Percentiles rank a stretch among this genome's conserved stretches.
Evolutionary conservation across 1,284 basidiomycete species (phyloP).

Genomic region (Athelia psychrophila): DNA sequence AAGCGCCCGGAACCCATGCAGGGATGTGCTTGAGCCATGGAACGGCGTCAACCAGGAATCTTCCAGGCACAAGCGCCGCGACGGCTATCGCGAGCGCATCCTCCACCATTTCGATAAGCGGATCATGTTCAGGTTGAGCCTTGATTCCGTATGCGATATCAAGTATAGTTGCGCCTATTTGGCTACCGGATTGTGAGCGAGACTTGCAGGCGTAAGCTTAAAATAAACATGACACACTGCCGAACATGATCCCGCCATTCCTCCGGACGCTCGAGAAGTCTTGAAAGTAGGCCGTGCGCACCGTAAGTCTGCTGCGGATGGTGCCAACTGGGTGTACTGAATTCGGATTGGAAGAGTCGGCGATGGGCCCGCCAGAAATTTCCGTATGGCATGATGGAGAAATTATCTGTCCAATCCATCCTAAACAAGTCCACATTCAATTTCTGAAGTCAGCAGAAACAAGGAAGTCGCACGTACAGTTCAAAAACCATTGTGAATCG

Average conservation of each 20-base stretch:
- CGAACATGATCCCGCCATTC: no score
- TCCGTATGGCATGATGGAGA: not conserved
- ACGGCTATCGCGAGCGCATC: conserved; percentile 19
- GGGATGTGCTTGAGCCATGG: conserved; percentile 1
- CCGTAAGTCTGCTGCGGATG: no score
- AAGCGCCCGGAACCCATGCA: conserved; percentile 29
- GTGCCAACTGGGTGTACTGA: not conserved
- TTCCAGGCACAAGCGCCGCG: conserved; percentile 22
- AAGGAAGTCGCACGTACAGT: no score
- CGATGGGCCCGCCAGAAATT: not conserved
- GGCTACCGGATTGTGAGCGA: not conserved
- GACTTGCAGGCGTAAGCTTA: no score
- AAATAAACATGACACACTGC: no score
- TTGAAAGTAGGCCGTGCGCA: no score
- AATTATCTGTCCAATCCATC: not conserved
- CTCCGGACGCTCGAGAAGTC: no score
- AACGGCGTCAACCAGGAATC: conserved; percentile 24
- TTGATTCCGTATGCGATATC: conserved; percentile 7
- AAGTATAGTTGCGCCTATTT: not conserved
- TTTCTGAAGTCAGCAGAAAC: no score
- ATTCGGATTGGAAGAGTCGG: not conserved
- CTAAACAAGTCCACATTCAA: no score
- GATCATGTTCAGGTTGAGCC: conserved; percentile 24
- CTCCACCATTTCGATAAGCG: conserved; percentile 22
- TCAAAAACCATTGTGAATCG: no score